A percentile compares a stretch with the other conserved stretches of the same genome.
Conservation (phyloP, 768 basidiomycete genomes). For the Xerocomus brunneocitrinus region DNA sequence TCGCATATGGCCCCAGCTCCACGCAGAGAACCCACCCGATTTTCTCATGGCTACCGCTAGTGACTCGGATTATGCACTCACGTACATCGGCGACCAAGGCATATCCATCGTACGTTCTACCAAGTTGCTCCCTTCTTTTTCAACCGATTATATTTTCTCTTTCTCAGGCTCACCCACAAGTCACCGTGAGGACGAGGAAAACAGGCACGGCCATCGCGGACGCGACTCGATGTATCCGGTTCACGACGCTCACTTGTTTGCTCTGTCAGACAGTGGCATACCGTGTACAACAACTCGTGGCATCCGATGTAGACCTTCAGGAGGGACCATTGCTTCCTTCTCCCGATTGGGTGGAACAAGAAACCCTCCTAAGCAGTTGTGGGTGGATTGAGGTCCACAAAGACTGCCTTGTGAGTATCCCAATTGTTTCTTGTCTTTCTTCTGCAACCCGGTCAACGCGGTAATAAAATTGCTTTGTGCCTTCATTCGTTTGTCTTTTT, state of each 20-base stretch:
- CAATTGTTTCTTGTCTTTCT: background rate
- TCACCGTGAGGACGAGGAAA: conserved; percentile 62
- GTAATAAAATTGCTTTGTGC: background rate
- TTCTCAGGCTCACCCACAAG: conserved; percentile 58
- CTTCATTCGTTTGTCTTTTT: background rate
- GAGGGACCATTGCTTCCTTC: conserved; percentile 66
- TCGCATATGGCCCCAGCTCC: conserved; percentile 42
- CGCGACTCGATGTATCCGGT: conserved; percentile 50
- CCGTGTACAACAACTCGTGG: conserved; percentile 60
- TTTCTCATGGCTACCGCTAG: conserved; percentile 26
- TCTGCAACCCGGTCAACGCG: background rate
- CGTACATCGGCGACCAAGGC: conserved; percentile 65
- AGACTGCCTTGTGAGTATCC: conserved; percentile 58
- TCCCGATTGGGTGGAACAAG: conserved; percentile 74
- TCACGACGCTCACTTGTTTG: conserved; percentile 64
- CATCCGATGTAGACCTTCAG: conserved; percentile 52
- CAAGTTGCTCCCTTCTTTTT: background rate
- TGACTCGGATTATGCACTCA: conserved; percentile 43
- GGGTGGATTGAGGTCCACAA: conserved; percentile 75
- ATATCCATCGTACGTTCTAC: conserved; percentile 53
- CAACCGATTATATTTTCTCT: conserved; percentile 5
- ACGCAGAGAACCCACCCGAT: conserved; percentile 28
- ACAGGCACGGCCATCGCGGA: conserved; percentile 40
- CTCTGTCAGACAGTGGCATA: conserved; percentile 62
- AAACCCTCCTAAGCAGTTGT: conserved; percentile 57